A percentile compares a stretch with the other conserved stretches of the same genome.
Evolutionary conservation across 2,329 filamentous ascomycete genomes (phyloP).

Genomic region (Talaromyces sp.): DNA sequence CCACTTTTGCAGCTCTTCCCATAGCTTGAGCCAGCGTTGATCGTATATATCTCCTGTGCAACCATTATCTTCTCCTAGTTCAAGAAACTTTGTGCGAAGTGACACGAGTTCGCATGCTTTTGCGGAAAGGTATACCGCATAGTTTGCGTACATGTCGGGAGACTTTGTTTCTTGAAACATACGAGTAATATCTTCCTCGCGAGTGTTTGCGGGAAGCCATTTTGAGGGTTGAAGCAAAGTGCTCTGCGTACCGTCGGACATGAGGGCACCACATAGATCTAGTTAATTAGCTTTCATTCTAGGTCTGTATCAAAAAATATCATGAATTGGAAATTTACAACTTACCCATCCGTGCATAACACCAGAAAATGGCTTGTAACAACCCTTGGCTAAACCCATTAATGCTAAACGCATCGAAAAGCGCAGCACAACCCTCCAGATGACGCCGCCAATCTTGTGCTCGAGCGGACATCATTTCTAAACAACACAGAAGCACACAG

Average conservation of each 20-base stretch:
- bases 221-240: constrained; percentile 50
- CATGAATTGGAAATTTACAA: not conserved
- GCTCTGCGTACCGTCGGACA: constrained; percentile 50
- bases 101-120: constrained; percentile 52
- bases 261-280: constrained; percentile 56
- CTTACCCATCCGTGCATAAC: constrained; percentile 55
- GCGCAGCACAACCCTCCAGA: constrained; percentile 54
- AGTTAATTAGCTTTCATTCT: constrained; percentile 10
- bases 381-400: constrained; percentile 52
- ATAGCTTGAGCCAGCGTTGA: constrained; percentile 49
- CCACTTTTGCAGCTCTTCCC: constrained; percentile 53
- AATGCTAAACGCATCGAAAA: constrained; percentile 52
- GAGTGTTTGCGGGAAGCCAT: constrained; percentile 45
- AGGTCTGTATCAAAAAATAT: not conserved
- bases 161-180: constrained; percentile 32
- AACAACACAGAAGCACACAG: constrained; percentile 53
- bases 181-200: constrained; percentile 36
- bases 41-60: constrained; percentile 42
- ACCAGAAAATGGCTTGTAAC: constrained; percentile 57
- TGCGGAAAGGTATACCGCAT: constrained; percentile 56
- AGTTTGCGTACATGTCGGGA: constrained; percentile 59
- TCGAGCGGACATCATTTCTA: constrained; percentile 53
- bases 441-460: constrained; percentile 54
- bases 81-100: constrained; percentile 48
- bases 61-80: constrained; percentile 48